Percentiles rank a stretch among this genome's conserved stretches.
phyloP scores from a whole-genome alignment of 495 filamentous ascomycete genomes.

The Penicillium samsonianum region DNA sequence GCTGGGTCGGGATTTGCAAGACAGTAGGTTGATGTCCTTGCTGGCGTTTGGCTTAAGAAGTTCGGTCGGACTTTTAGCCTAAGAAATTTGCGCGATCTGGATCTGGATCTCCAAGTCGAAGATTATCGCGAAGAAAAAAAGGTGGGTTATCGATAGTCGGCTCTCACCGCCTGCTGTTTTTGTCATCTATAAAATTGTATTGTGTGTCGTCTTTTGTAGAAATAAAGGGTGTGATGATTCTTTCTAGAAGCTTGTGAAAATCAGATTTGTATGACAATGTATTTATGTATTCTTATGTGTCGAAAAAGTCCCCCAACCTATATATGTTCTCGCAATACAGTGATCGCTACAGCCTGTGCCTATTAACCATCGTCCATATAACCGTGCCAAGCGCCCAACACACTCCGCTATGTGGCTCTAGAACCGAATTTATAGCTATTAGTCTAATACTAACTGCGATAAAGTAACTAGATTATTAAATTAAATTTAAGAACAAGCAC shows the following conservation, averaged over 20 bases:
- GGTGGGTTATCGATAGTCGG: constrained; percentile 36
- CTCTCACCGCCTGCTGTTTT: constrained; percentile 28
- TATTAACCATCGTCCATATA: neutral
- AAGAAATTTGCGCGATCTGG: constrained; percentile 13
- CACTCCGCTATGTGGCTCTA: too few relatives aligned
- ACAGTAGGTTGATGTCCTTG: neutral
- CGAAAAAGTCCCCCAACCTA: neutral
- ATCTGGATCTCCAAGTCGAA: constrained; percentile 10
- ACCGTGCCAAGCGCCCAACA: too few relatives aligned
- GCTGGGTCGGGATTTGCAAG: neutral
- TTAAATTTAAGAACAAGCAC: too few relatives aligned
- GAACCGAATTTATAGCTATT: too few relatives aligned
- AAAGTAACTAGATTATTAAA: too few relatives aligned
- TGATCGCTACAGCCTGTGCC: neutral
- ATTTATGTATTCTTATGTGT: neutral
- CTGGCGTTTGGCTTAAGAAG: neutral
- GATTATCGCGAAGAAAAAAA: constrained; percentile 32
- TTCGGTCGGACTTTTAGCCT: neutral
- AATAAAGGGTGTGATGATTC: neutral
- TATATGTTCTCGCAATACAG: neutral
- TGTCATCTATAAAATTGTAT: constrained; percentile 4
- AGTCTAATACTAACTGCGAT: too few relatives aligned
- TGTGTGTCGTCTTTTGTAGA: neutral
- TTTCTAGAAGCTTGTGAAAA: neutral
- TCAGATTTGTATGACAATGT: neutral